Base-by-base conservation (phyloP, 2,329 filamentous ascomycete genomes). In the Spiromastix sp. region DNA sequence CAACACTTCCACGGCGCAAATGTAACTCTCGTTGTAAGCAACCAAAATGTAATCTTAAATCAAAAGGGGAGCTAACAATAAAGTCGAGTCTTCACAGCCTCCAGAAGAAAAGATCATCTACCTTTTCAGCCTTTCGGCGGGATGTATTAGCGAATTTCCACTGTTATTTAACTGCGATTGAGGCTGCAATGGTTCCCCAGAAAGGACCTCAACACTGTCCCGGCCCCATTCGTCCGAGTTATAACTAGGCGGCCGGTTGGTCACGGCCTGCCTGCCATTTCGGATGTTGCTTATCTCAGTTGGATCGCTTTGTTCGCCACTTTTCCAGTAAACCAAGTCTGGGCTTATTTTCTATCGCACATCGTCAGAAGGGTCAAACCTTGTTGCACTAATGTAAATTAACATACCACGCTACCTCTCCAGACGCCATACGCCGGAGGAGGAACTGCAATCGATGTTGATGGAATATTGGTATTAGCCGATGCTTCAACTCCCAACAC, bases 341-440 rank as follows among this genome's bases (percentile, higher is more conserved):
- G 85, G 85, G 49, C 93, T 81, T 20, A 86, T 80, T 31, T 83
- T 71, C 74, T 82, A 48, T 9, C 9, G 24, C 12, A 30, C 9
- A 24, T 18, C 15, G 4, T 12, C n/a, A 10, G 10, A 32, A 8
- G 8, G 10, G 13, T 11, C 4, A 16, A n/a, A 10, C 8, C 5
- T 30, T 22, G 18, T 22, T 8, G 12, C 32, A 5, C 16, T 4
- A 2, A 7, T 36, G 13, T 28, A 18, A 22, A n/a, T 43, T 7
- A 31, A 76, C 79, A 57, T 70, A 84, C 79, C 59, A 91, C 83
- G 50, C 81, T 89, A 56, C 79, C 78, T 34, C 85, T 70, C 83
- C 85, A 93, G 1, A 85, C 63, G 0, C 86, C 86, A 52, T 94
- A 94, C 2, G 85, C 85, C 0, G 87, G 86, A 3, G 87, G 86